Conservation (phyloP, 2,329 filamentous ascomycete genomes). For the Aureobasidium sp. region DNA sequence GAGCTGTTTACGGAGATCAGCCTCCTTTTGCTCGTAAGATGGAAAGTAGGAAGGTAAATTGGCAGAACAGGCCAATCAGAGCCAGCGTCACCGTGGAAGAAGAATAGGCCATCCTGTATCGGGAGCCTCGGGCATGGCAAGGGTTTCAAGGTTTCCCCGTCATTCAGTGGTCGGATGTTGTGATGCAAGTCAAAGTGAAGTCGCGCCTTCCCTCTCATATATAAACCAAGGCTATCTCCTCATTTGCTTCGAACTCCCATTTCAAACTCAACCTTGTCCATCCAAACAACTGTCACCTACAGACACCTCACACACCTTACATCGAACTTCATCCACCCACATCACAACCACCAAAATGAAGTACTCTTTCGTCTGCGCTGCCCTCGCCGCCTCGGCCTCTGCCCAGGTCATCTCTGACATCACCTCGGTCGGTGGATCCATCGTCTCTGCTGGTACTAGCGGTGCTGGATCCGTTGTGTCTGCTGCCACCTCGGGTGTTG, state of each 20-base stretch:
- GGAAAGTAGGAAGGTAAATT: conserved; percentile 9
- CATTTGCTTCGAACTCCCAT: background rate
- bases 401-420: conserved; percentile 7
- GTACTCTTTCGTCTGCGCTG: conserved; percentile 11
- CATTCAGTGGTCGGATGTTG: conserved; percentile 2
- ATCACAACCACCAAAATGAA: conserved; percentile 11
- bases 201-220: background rate
- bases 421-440: background rate
- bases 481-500: background rate
- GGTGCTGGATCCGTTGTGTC: conserved; percentile 5
- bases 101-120: background rate
- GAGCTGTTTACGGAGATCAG: background rate
- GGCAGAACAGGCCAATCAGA: conserved; percentile 3
- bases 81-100: background rate
- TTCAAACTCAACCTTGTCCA: background rate
- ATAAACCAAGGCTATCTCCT: background rate
- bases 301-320: background rate
- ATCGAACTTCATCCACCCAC: background rate
- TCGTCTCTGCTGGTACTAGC: background rate
- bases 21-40: conserved; percentile 9
- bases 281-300: background rate
- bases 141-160: conserved; percentile 1
- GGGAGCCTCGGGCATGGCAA: background rate
- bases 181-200: background rate
- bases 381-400: conserved; percentile 10